Percentiles rank a stretch among this genome's conserved stretches.
phyloP scores from a whole-genome alignment of 2,329 filamentous ascomycete species.

The Pseudopyrenochaeta lycopersici region DNA sequence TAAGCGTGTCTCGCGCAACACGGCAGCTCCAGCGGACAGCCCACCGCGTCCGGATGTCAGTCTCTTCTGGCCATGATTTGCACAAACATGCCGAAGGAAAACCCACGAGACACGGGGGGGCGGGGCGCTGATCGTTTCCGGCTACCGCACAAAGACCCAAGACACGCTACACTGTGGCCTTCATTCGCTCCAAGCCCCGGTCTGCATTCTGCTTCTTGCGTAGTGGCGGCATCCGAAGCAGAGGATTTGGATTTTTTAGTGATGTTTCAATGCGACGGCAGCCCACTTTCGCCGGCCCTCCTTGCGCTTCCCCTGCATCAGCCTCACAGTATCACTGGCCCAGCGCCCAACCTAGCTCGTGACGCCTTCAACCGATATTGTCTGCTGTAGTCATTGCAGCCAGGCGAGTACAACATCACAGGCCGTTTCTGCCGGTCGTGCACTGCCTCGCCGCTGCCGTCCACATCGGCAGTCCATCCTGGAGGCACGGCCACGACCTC shows the following conservation, averaged over 20 bases:
- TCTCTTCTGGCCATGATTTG: slow-evolving; percentile 8
- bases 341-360: not conserved
- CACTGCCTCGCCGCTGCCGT: slow-evolving; percentile 1
- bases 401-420: slow-evolving; percentile 7
- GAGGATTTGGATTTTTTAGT: slow-evolving; percentile 2
- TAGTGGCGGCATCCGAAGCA: slow-evolving; percentile 1
- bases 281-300: not conserved
- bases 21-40: slow-evolving; percentile 2
- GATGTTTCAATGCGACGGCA: slow-evolving; percentile 3
- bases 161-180: not conserved
- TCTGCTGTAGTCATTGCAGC: slow-evolving; percentile 5
- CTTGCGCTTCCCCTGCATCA: slow-evolving; percentile 2
- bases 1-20: slow-evolving; percentile 9
- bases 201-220: not conserved
- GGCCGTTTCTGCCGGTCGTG: slow-evolving; percentile 12
- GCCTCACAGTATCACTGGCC: slow-evolving; percentile 14
- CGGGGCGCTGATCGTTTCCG: slow-evolving; percentile 1
- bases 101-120: slow-evolving; percentile 10
- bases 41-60: not conserved
- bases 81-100: slow-evolving; percentile 2
- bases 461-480: not conserved
- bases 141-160: not conserved
- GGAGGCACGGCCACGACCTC: not conserved
- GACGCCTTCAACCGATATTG: slow-evolving; percentile 1
- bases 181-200: not conserved